Evolutionary conservation across 1,284 basidiomycete genomes (phyloP), one percentile per base, ranked within the genome.

Genomic region (Boletus sp.): DNA sequence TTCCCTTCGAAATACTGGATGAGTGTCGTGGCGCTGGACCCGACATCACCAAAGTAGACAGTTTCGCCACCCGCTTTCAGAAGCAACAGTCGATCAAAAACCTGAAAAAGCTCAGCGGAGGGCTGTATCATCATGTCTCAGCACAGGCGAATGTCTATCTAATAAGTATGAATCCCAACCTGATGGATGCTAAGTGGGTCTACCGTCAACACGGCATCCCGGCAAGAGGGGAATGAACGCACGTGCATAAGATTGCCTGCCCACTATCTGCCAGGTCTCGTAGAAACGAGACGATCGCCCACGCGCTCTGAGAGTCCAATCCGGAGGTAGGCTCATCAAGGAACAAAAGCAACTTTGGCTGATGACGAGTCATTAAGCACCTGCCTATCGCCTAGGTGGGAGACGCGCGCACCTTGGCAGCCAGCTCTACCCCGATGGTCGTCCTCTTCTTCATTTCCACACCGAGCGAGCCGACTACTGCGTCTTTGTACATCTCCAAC

Each of bases 301-400:
- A 95, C 1, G 95, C 93, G 53, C 88, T 90, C 72, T 95, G 93
- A 4, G 92, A 94, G 72, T 96, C 94, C 31, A 97, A 79, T 49
- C 95, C 94, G 16, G 91, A 93, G 0, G 90, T 93, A 1, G 88
- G 88, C 70, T 94, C 91, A 67, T 94, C 92, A 60, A 93, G 79
- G 82, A 95, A 95, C 28, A 95, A 81, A 0, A 95, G 79, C 5
- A 94, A 79, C 68, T 83, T 83, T 0, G 91, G 90, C 84, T 86
- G 46, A 23, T 43, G 17, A 38, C 8, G 77, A 75, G 54, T 74
- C 71, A 28, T 78, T 68, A 27, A 25, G 49, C 28, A 54, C 55
- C 30, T 4, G n/a, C 1, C 13, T 14, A 21, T 13, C 14, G 35
- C 16, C 9, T 62, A 55, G 43, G 59, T 33, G 31, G 28, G 3